These are phyloP conservation scores for Acacia pycnantha DNA, from an alignment of 331 rosid genomes.

Conservation along the genomic window DNA sequence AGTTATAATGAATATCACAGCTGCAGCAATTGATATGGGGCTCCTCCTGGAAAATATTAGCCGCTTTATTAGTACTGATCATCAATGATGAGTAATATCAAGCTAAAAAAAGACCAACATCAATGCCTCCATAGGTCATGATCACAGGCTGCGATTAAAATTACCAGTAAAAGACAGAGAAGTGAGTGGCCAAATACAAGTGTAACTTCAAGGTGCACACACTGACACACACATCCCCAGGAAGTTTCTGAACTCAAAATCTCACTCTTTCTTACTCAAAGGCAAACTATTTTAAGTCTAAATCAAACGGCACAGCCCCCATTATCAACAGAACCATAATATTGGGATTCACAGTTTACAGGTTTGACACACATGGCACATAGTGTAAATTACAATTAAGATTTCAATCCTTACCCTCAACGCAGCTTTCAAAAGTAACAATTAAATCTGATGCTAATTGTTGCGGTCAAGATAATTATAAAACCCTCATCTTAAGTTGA, in stretches of 20 bases:
- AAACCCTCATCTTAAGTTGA: background rate
- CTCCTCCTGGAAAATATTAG: constrained; percentile 76
- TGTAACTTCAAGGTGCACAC: background rate
- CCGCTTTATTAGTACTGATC: constrained; percentile 7
- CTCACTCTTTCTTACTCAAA: background rate
- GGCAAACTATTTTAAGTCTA: background rate
- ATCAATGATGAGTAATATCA: background rate
- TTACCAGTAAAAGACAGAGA: background rate
- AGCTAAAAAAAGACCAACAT: constrained; percentile 5
- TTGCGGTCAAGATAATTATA: no score
- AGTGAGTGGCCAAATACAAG: background rate
- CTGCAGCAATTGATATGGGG: constrained; percentile 97
- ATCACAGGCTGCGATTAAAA: background rate
- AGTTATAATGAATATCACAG: constrained; percentile 88
- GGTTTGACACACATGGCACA: background rate
- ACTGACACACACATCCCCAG: background rate
- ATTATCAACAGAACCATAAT: constrained; percentile 1
- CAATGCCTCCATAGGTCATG: background rate
- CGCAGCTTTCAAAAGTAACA: background rate
- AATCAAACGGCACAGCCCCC: background rate
- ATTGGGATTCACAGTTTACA: background rate
- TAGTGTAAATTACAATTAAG: background rate
- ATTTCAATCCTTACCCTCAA: background rate
- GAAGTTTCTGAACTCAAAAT: background rate
- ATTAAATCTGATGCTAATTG: background rate